Percentiles rank a stretch among this genome's conserved stretches.
Evolutionary conservation across 1,284 basidiomycete genomes (phyloP).

Genomic region (Boletus semigastroideus): DNA sequence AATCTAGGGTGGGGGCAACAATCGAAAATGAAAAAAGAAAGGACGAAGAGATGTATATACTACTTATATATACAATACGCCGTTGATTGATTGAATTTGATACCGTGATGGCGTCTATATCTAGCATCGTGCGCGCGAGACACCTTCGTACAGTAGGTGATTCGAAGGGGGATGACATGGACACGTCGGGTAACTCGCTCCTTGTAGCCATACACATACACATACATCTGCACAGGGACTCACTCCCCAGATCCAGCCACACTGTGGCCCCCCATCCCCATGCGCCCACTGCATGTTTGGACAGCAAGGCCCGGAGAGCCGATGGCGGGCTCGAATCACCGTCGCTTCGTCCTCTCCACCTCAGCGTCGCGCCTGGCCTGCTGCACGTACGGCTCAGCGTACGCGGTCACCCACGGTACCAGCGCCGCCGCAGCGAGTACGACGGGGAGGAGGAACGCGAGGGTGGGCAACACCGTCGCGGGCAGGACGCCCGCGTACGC

Average conservation of each 20-base stretch:
- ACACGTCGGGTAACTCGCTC: neutral
- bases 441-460: slow-evolving; percentile 37
- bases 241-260: too few species aligned
- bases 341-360: slow-evolving; percentile 14
- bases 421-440: slow-evolving; percentile 30
- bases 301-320: slow-evolving; percentile 4
- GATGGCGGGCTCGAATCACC: slow-evolving; percentile 6
- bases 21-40: neutral
- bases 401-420: slow-evolving; percentile 32
- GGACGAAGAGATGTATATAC: too few species aligned
- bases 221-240: too few species aligned
- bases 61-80: too few species aligned
- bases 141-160: too few species aligned
- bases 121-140: too few species aligned
- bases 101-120: slow-evolving; percentile 2
- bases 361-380: slow-evolving; percentile 36
- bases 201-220: too few species aligned
- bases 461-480: slow-evolving; percentile 48
- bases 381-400: slow-evolving; percentile 35
- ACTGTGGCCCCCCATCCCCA: slow-evolving; percentile 19
- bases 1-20: slow-evolving; percentile 17
- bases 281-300: slow-evolving; percentile 26
- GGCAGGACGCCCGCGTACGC: slow-evolving; percentile 59
- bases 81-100: too few species aligned
- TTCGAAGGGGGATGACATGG: too few species aligned